Base-by-base conservation (phyloP, 208 protist genomes). In the Herpetomonas samuelpessoai region DNA sequence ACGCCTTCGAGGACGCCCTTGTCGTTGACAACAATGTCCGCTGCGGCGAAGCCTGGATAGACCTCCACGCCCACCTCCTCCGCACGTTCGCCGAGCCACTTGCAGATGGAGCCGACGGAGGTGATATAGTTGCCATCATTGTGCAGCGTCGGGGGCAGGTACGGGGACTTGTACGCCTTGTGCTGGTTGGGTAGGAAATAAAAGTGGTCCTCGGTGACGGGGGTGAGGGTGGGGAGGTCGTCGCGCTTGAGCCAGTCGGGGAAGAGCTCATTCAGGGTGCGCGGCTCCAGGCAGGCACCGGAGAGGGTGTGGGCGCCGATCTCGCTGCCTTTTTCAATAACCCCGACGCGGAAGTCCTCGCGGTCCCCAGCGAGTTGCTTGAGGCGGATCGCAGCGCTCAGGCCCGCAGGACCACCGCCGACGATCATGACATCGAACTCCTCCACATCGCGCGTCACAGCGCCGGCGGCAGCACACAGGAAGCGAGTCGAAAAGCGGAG, bases 371-470 rank as follows among this genome's bases (percentile, higher is more conserved):
- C 81, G 41, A 97, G 85, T 79, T 99, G 96, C 70, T 98, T 98
- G 0, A 99, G 66, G 10, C 79, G 76, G 62, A 99, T 99, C 10
- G 97, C 97, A 9, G 97, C 85, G 16, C 92, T 78, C 1, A 99
- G 75, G 16, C 98, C 98, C 12, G 97, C 80, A 14, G 97, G 97
- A 29, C 98, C 97, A 28, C 84, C 97, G 14, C 97, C 97, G 10
- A 99, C 92, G 58, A 99, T 85, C 7, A 99, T 82, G n/a, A 99
- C 97, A 67, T 99, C 98, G 59, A 96, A 98, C 48, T 98, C 89
- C 75, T 98, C 96, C 3, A 78, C 68, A 19, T 93, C 92, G 29
- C 96, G 83, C 53, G 87, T 74, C 51, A 93, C 38, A 26, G 71
- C 69, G 0, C 50, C 53, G 19, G 62, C 51, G 3, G 59, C 65